Conservation (phyloP, 345 rosid species). For the Melaleuca quinquenervia region DNA sequence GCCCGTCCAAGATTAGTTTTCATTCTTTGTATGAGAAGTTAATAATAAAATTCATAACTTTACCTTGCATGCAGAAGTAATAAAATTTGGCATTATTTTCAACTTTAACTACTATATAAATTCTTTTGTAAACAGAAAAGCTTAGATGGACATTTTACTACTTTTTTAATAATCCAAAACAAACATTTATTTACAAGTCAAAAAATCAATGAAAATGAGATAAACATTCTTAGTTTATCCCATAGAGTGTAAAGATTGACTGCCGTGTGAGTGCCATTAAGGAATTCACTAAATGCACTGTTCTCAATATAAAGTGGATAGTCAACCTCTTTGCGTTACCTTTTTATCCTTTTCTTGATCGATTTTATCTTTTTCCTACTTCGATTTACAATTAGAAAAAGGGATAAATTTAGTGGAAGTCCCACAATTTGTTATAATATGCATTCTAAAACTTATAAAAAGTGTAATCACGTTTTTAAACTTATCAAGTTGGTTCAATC, state of each 20-base stretch:
- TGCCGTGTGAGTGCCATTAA: background rate
- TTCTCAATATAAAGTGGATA: background rate
- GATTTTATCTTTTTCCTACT: background rate
- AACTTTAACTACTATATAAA: background rate
- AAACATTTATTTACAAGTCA: background rate
- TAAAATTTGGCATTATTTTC: background rate
- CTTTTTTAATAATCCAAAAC: background rate
- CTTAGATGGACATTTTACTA: background rate
- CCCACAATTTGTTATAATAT: no score
- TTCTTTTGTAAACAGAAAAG: background rate
- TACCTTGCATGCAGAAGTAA: background rate
- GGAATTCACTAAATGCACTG: background rate
- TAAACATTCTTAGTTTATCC: background rate
- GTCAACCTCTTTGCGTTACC: background rate
- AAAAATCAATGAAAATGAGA: background rate
- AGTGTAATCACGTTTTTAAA: no score
- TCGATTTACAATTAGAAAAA: background rate
- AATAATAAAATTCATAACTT: background rate
- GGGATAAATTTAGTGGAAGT: no score
- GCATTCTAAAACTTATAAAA: no score
- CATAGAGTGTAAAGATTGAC: background rate
- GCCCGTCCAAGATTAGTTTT: no score
- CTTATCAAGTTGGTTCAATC: no score
- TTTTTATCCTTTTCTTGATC: background rate
- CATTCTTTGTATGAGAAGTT: background rate